Base-by-base conservation (phyloP, 352 stramenopile genomes). In the Globisporangium echinulatum region DNA sequence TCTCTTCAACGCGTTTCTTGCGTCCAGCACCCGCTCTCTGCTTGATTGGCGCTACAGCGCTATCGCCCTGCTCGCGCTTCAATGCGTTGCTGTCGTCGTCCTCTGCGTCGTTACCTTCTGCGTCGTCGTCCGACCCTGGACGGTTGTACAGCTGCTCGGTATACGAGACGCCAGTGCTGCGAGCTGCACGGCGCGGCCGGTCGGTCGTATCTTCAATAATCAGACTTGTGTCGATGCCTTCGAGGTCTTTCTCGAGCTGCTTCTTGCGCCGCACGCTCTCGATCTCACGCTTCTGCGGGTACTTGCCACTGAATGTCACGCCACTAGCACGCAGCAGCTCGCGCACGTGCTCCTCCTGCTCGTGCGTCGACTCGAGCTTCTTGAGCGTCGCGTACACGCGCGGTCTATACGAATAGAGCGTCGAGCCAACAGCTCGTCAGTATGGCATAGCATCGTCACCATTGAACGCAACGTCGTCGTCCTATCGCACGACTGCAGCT, bases 211-310 rank as follows among this genome's bases (percentile, higher is more conserved):
- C 54, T 39, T 36, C 61, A 57, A 94, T 88, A 62, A 94, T 94
- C 13, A 90, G 61, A 25, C 71, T 89, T 2, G 82, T 85, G 62
- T 94, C 85, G 9, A 94, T 94, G 11, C 84, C 85, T 51, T 94
- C 85, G 38, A 93, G 59, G 48, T 94, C 85, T 48, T 79, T 79
- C 19, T 84, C 81, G 36, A 87, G 70, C 6, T 75, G 76, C 9
- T 73, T 70, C 64, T 91, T 93, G 59, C 64, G 77, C 70, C 88
- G 91, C 33, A 80, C 72, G n/a, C 65, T 70, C 3, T 70, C 71
- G 40, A 94, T 82, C 17, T 94, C 85, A 9, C 68, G 65, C 52
- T 77, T 82, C 38, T 72, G 77, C 5, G 85, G 85, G 60, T 90
- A 94, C 19, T 42, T 59, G 0, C 79, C 79, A 8, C 44, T 67